Percentiles rank a stretch among this genome's conserved stretches.
Evolutionary conservation across 1,284 basidiomycete genomes (phyloP).

Genomic region (Trichosporon coremiiforme): DNA sequence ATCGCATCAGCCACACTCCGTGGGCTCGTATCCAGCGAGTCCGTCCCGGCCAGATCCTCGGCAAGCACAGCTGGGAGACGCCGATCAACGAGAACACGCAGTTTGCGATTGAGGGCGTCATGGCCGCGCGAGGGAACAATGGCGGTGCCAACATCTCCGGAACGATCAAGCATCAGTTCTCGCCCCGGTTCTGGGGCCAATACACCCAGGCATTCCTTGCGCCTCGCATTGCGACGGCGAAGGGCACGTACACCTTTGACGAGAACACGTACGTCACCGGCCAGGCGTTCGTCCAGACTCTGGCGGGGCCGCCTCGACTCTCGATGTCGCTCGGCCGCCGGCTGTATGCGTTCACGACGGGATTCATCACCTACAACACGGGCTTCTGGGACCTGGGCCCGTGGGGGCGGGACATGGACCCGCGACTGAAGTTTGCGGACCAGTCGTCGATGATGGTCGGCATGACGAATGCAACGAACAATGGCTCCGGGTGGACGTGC

Average conservation of each 20-base stretch:
- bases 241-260: slow-evolving; percentile 58
- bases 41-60: slow-evolving; percentile 44
- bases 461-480: slow-evolving; percentile 41
- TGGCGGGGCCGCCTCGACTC: slow-evolving; percentile 54
- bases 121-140: slow-evolving; percentile 52
- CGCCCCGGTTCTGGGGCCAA: slow-evolving; percentile 55
- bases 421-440: slow-evolving; percentile 31
- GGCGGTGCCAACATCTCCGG: slow-evolving; percentile 60
- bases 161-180: slow-evolving; percentile 59
- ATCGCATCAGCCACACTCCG: slow-evolving; percentile 40
- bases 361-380: slow-evolving; percentile 55
- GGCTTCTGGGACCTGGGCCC: slow-evolving; percentile 57
- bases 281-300: slow-evolving; percentile 46
- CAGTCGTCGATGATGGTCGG: slow-evolving; percentile 51
- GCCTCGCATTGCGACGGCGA: slow-evolving; percentile 57
- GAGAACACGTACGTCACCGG: slow-evolving; percentile 56
- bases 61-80: slow-evolving; percentile 56
- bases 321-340: slow-evolving; percentile 58
- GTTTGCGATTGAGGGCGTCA: slow-evolving; percentile 52
- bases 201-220: slow-evolving; percentile 55
- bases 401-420: slow-evolving; percentile 54
- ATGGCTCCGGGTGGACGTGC: slow-evolving; percentile 53
- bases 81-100: slow-evolving; percentile 47
- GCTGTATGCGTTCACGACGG: slow-evolving; percentile 55
- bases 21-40: slow-evolving; percentile 43